These are phyloP conservation scores for Fusarium palustre DNA, from an alignment of 2,329 filamentous ascomycete species.

Conservation along the genomic window DNA sequence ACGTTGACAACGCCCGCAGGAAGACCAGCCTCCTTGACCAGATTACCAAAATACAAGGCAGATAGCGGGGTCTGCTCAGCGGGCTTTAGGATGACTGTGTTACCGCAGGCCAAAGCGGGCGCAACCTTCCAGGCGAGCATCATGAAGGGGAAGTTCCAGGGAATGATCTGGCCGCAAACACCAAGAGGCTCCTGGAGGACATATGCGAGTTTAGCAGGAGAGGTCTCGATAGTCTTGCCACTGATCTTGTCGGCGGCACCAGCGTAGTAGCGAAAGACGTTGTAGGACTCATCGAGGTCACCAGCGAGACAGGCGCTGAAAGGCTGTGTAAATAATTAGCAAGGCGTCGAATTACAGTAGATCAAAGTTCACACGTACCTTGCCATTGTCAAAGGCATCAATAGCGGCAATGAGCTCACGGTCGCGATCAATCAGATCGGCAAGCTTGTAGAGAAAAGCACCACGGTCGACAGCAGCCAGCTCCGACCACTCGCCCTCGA, in stretches of 20 bases:
- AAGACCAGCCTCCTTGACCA: constrained; percentile 76
- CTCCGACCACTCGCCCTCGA: constrained; percentile 44
- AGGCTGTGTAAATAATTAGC: constrained; percentile 13
- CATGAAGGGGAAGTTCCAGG: constrained; percentile 56
- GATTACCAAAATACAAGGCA: constrained; percentile 69
- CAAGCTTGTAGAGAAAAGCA: constrained; percentile 40
- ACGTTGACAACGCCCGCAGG: constrained; percentile 81
- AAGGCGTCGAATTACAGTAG: fast-evolving
- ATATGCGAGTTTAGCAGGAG: constrained; percentile 72
- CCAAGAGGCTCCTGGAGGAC: constrained; percentile 76
- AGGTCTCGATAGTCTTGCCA: constrained; percentile 75
- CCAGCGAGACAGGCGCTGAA: constrained; percentile 61
- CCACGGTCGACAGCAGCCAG: constrained; percentile 40
- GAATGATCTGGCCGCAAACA: constrained; percentile 75
- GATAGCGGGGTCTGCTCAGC: constrained; percentile 70
- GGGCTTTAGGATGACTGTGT: constrained; percentile 69
- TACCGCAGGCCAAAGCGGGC: constrained; percentile 70
- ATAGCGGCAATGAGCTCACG: constrained; percentile 44
- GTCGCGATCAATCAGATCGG: constrained; percentile 41
- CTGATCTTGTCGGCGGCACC: constrained; percentile 78
- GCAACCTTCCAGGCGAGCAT: constrained; percentile 77
- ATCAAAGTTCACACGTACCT: constrained; percentile 7
- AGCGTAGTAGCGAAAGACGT: constrained; percentile 73
- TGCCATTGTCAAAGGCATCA: constrained; percentile 44
- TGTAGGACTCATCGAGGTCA: constrained; percentile 60